Conservation (phyloP, 441 rosid species). For the Biscutella laevigata region DNA sequence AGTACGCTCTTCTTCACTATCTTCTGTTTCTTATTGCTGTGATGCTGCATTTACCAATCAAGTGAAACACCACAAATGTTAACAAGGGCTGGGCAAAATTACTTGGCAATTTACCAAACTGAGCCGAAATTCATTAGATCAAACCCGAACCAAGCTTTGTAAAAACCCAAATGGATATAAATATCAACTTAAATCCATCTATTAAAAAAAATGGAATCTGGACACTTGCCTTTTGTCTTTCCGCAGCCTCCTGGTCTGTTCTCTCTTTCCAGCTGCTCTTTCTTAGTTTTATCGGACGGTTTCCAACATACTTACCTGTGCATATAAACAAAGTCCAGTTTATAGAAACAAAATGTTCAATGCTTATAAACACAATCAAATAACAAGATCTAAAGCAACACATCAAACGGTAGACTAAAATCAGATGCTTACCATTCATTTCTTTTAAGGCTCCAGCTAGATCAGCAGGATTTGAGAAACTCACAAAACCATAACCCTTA, state of each 20-base stretch:
- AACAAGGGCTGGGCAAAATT: background rate
- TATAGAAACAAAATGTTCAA: background rate
- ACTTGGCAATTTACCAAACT: too few species aligned
- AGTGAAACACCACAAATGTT: background rate
- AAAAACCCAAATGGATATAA: too few species aligned
- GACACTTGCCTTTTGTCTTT: conserved; percentile 55
- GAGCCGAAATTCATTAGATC: too few species aligned
- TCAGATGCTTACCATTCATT: conserved; percentile 64
- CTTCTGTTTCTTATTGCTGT: conserved; percentile 61
- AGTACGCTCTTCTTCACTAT: conserved; percentile 59
- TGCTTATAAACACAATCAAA: conserved; percentile 1
- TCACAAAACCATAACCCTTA: conserved; percentile 91
- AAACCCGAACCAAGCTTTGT: too few species aligned
- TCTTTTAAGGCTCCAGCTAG: conserved; percentile 84
- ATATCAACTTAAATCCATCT: background rate
- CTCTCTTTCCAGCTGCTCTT: conserved; percentile 98
- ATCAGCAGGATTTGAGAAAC: conserved; percentile 76
- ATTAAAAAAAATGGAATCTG: background rate
- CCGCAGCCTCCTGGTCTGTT: conserved; percentile 60
- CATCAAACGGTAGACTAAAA: background rate
- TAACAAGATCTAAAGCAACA: background rate
- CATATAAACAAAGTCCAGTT: background rate
- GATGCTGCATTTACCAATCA: conserved; percentile 39
- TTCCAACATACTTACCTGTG: conserved; percentile 92
- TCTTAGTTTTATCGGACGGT: conserved; percentile 81